Evolutionary conservation across 208 protist genomes (phyloP), one percentile per base, ranked within the genome.

Genomic region (Naegleria lovaniensis): DNA sequence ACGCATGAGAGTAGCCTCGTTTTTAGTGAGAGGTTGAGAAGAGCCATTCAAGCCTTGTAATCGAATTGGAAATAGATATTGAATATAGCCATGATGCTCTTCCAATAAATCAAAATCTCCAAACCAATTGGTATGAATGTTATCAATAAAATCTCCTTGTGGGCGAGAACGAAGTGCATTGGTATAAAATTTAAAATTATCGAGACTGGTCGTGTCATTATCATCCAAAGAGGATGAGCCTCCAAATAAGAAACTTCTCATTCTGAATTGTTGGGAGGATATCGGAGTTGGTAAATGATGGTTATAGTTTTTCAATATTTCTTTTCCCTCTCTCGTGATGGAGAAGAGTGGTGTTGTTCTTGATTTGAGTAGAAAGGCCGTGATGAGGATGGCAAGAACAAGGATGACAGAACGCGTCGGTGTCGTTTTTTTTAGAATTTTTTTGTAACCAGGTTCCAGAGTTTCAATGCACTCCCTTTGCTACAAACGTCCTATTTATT

Each of bases 61-160:
- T 22, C 93, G 94, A 40, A 97, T 94, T 9, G 96, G 95, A 79
- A 97, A 96, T 1, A 97, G 84, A 93, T 94, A 96, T 92, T 96
- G 95, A 83, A 96, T 94, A 91, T 95, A 96, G 76, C 92, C 91
- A 91, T 97, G 94, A 5, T 95, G 91, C 76, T 89, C 9, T 92
- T 97, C 95, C 13, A 97, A 92, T 52, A 89, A 58, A 6, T 92
- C 52, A 5, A 92, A 94, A 25, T 92, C 52, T 29, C 33, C 67
- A 36, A 52, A 91, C 93, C 93, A 93, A 40, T 92, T 92, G 29
- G 79, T 88, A 41, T 95, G 94, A 36, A 95, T 92, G 9, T 95
- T 92, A n/a, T 94, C 91, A 9, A 96, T 93, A 41, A 90, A 91
- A 36, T 95, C 93, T 29, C 88, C 92, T 29, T 92, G 40, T 7